Evolutionary conservation across 2,329 filamentous ascomycete species (phyloP).

Genomic region (Claviceps cyperi): DNA sequence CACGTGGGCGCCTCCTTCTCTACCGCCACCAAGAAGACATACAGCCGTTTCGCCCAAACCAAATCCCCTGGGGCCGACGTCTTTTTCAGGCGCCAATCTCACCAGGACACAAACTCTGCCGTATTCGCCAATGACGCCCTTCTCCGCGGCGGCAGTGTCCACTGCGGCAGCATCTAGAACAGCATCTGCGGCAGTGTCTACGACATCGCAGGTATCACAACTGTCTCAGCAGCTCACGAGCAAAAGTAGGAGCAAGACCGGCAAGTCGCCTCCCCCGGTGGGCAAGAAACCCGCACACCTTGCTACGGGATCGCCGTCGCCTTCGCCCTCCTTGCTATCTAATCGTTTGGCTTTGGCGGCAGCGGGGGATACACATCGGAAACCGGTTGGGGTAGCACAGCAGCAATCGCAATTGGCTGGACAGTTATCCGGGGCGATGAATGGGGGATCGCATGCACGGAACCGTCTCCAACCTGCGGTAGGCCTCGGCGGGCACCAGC

Average conservation of each 20-base stretch:
- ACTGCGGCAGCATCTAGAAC: too few species aligned
- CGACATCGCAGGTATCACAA: slow-evolving; percentile 21
- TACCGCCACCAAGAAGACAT: slow-evolving; percentile 28
- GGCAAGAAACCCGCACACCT: slow-evolving; percentile 50
- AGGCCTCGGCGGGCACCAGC: not conserved
- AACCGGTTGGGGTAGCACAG: not conserved
- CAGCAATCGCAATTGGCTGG: not conserved
- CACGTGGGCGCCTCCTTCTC: slow-evolving; percentile 18
- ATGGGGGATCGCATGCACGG: slow-evolving; percentile 2
- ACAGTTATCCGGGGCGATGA: slow-evolving; percentile 6
- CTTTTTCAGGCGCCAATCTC: slow-evolving; percentile 8
- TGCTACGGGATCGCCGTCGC: slow-evolving; percentile 11
- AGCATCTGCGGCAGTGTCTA: slow-evolving; percentile 10
- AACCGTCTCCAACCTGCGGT: too few species aligned
- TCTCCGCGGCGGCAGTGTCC: slow-evolving; percentile 10
- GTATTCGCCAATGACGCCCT: slow-evolving; percentile 14
- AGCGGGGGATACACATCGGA: not conserved
- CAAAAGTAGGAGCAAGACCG: slow-evolving; percentile 11
- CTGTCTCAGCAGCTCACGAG: slow-evolving; percentile 17
- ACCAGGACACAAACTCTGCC: slow-evolving; percentile 13
- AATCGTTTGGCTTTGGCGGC: slow-evolving; percentile 1
- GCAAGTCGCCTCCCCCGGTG: slow-evolving; percentile 37
- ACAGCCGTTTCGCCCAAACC: slow-evolving; percentile 14
- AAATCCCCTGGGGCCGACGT: not conserved
- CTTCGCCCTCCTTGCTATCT: slow-evolving; percentile 3